Evolutionary conservation across 192 early-diverging fungal genomes (phyloP).

Genomic region (Entomortierella lignicola): DNA sequence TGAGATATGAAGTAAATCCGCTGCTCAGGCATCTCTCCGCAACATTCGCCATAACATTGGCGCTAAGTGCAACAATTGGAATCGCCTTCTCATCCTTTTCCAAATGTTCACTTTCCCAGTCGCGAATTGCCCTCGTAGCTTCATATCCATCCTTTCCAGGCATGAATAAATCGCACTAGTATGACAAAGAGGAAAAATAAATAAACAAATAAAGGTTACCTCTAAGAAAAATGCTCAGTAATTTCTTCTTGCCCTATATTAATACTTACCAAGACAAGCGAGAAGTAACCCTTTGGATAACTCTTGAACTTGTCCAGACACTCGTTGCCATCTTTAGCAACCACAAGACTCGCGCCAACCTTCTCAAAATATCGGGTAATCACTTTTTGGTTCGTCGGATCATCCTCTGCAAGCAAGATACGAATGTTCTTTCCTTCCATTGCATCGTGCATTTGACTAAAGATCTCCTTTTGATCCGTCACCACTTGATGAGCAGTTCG

Average conservation of each 20-base stretch:
- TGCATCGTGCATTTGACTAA: slow-evolving; percentile 61
- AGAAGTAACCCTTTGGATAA: slow-evolving; percentile 58
- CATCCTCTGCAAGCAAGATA: slow-evolving; percentile 68
- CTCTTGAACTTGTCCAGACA: slow-evolving; percentile 59
- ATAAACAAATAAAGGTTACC: not conserved
- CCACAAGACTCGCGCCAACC: slow-evolving; percentile 60
- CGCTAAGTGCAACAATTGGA: slow-evolving; percentile 68
- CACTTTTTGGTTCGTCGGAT: slow-evolving; percentile 69
- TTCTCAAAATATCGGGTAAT: slow-evolving; percentile 58
- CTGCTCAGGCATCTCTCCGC: slow-evolving; percentile 55
- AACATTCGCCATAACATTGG: slow-evolving; percentile 70
- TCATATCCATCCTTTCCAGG: slow-evolving; percentile 71
- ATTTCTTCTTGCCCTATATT: too few relatives aligned
- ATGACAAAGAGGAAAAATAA: slow-evolving; percentile 1
- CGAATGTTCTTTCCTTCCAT: slow-evolving; percentile 61
- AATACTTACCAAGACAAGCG: slow-evolving; percentile 58
- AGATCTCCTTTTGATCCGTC: slow-evolving; percentile 61
- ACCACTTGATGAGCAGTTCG: slow-evolving; percentile 60
- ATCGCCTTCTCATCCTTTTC: slow-evolving; percentile 33
- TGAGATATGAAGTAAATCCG: slow-evolving; percentile 67
- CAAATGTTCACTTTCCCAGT: slow-evolving; percentile 59
- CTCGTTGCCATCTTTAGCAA: slow-evolving; percentile 61
- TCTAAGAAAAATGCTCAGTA: too few relatives aligned
- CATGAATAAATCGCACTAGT: slow-evolving; percentile 68
- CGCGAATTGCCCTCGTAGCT: slow-evolving; percentile 60